Base-by-base conservation (phyloP, 2,329 filamentous ascomycete genomes). In the Knufia petricola region DNA sequence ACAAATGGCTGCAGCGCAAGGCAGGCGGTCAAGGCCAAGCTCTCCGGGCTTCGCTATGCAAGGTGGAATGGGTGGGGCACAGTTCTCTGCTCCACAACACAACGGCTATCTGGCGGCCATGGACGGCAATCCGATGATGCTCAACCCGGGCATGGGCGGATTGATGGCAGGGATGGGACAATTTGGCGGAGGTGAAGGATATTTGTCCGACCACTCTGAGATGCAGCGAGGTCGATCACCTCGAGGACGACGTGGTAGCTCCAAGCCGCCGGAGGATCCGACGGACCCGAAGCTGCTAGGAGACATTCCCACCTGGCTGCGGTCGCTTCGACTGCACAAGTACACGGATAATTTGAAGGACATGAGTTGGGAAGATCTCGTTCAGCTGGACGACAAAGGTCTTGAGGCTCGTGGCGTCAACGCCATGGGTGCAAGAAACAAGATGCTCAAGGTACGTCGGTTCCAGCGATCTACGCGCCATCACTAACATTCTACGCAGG, bases 261-360 rank as follows among this genome's bases (percentile, higher is more conserved):
- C 87, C 37, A 98, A 96, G 76, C 92, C 92, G 24, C 92, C 92
- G 40, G 92, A 98, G 73, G 92, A 98, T 62, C 92, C 92, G 3
- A 96, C 90, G 17, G 92, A 98, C 66, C 84, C 85, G 13, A 81
- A 77, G 36, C 77, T 98, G 52, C 76, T 98, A 59, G 86, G 94
- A 69, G 92, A 98, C 63, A 95, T 98, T 58, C 90, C 92, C 48
- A 85, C 82, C 65, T 98, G 92, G 92, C 78, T 98, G 61, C 82
- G 92, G 64, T 95, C 88, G 66, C 76, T 96, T 63, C 82, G 92
- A 52, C 75, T 98, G 60, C 92, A 98, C 75, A 98, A 98, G 73
- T 98, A 98, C 69, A 98, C 92, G 8, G 92, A 98, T 59, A 94
- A 96, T 59, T 71, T 98, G 55, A 98, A 96, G 70, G 90, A 96